Percentiles rank a stretch among this genome's conserved stretches.
Evolutionary conservation across 2,329 filamentous ascomycete species (phyloP).

Genomic region (Trichophyton schoenleinii): DNA sequence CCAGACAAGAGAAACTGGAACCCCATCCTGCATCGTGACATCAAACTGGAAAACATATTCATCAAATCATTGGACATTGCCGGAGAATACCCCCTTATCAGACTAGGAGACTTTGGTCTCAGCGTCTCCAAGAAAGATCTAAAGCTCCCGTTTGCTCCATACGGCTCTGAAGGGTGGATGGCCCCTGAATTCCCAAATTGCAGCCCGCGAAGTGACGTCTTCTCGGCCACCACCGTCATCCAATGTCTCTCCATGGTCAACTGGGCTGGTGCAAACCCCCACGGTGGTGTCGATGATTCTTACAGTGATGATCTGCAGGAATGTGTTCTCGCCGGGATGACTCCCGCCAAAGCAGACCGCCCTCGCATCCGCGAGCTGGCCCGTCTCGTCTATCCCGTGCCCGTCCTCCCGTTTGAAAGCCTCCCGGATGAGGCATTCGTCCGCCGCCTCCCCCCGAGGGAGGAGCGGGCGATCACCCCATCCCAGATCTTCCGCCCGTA

Average conservation of each 20-base stretch:
- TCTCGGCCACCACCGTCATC: conserved; percentile 3
- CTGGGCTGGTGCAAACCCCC: conserved; percentile 6
- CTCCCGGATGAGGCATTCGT: conserved; percentile 1
- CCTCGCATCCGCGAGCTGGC: conserved; percentile 4
- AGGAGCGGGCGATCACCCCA: background rate
- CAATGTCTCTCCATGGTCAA: background rate
- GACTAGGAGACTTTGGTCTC: conserved; percentile 14
- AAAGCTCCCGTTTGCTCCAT: conserved; percentile 2
- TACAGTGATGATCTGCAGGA: conserved; percentile 1
- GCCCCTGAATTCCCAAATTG: conserved; percentile 7
- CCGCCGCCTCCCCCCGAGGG: background rate
- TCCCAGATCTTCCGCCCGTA: background rate
- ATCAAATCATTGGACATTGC: background rate
- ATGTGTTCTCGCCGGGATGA: background rate
- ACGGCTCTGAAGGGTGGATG: conserved; percentile 5
- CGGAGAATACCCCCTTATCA: conserved; percentile 8
- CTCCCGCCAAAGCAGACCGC: background rate
- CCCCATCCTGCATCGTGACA: conserved; percentile 14
- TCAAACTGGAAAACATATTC: conserved; percentile 13
- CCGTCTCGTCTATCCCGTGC: background rate
- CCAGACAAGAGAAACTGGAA: conserved; percentile 5
- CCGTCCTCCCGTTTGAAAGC: background rate
- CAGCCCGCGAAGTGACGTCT: conserved; percentile 6
- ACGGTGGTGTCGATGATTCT: background rate
- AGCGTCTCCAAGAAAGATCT: conserved; percentile 6